Evolutionary conservation across 352 stramenopile genomes (phyloP).

Genomic region (Phytopythium litorale): DNA sequence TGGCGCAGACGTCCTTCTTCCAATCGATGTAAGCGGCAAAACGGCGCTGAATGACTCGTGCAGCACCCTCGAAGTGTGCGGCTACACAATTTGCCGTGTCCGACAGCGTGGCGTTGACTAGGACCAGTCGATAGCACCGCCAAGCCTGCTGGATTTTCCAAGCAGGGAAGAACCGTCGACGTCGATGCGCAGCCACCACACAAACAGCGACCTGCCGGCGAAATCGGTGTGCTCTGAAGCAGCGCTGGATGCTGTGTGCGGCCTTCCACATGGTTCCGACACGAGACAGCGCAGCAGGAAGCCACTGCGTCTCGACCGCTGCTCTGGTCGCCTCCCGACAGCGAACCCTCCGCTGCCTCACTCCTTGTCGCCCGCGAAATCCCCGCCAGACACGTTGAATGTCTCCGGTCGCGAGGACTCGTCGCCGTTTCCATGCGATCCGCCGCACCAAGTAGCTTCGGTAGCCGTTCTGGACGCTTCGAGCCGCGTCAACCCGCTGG

Average conservation of each 20-base stretch:
- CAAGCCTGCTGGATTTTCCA: slow-evolving; percentile 21
- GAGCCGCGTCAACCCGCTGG: slow-evolving; percentile 9
- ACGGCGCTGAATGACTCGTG: slow-evolving; percentile 3
- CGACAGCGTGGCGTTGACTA: slow-evolving; percentile 7
- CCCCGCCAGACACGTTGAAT: slow-evolving; percentile 29
- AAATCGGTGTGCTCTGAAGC: slow-evolving; percentile 9
- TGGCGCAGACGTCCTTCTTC: slow-evolving; percentile 5
- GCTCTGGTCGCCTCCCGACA: slow-evolving; percentile 9
- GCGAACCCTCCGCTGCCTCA: neutral
- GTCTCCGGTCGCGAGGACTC: neutral
- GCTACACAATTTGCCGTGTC: slow-evolving; percentile 11
- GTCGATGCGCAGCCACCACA: slow-evolving; percentile 1
- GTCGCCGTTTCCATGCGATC: slow-evolving; percentile 17
- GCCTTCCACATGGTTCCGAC: slow-evolving; percentile 1
- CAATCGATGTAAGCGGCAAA: slow-evolving; percentile 3
- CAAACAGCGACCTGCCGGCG: slow-evolving; percentile 6
- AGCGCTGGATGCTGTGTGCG: slow-evolving; percentile 16
- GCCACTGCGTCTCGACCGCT: slow-evolving; percentile 7
- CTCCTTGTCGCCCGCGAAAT: slow-evolving; percentile 8
- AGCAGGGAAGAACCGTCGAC: slow-evolving; percentile 19
- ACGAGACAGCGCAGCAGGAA: slow-evolving; percentile 1
- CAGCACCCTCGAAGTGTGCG: slow-evolving; percentile 1
- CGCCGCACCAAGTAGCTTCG: slow-evolving; percentile 16
- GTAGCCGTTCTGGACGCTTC: slow-evolving; percentile 23
- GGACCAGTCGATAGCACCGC: slow-evolving; percentile 8